A percentile compares a stretch with the other conserved stretches of the same genome.
Conservation (phyloP, 768 basidiomycete genomes). For the Hygrophorus pudorinus region DNA sequence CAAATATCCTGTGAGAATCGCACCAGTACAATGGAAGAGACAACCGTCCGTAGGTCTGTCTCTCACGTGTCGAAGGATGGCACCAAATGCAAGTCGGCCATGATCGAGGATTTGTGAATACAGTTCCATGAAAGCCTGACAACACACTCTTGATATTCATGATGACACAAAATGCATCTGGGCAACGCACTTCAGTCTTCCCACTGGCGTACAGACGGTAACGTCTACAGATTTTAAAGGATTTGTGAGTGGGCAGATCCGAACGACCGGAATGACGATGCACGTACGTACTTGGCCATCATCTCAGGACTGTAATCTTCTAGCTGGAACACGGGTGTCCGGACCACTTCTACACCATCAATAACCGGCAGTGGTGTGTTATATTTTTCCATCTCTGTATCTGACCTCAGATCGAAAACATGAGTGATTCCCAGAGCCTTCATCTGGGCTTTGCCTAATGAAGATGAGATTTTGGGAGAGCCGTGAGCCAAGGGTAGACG, state of each 20-base stretch:
- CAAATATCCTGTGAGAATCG: neutral
- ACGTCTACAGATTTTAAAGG: conserved; percentile 35
- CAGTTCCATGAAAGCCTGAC: conserved; percentile 70
- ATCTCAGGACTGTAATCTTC: conserved; percentile 79
- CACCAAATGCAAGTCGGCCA: conserved; percentile 57
- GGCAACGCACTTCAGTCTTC: conserved; percentile 53
- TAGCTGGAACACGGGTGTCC: conserved; percentile 54
- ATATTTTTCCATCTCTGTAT: conserved; percentile 71
- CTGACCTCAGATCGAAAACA: conserved; percentile 72
- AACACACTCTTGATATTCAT: neutral
- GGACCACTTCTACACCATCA: conserved; percentile 50
- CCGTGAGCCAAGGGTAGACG: neutral
- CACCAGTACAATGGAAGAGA: conserved; percentile 63
- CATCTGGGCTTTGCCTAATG: conserved; percentile 47
- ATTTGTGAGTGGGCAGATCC: conserved; percentile 11
- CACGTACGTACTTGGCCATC: conserved; percentile 72
- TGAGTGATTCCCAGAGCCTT: conserved; percentile 52
- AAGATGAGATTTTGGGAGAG: neutral
- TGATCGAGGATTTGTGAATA: conserved; percentile 77
- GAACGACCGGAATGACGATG: conserved; percentile 9
- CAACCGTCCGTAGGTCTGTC: conserved; percentile 57
- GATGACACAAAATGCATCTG: neutral
- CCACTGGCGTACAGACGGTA: conserved; percentile 72
- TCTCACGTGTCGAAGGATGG: conserved; percentile 62
- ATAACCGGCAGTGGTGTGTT: conserved; percentile 53